Base-by-base conservation (phyloP, 768 basidiomycete genomes). In the Neoboletus subvelutipes region DNA sequence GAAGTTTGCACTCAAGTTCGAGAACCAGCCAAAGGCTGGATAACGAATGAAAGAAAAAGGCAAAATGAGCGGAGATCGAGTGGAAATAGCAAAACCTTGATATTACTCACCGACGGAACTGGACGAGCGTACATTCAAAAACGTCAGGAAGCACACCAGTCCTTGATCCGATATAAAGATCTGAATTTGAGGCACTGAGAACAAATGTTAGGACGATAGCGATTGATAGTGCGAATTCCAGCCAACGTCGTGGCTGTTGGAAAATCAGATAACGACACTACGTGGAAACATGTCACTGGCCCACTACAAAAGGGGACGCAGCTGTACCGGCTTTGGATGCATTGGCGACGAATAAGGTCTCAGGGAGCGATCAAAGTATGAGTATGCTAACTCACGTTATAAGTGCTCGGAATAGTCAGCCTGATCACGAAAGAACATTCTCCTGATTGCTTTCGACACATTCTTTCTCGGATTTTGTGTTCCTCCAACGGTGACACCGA, bases 101-200 rank as follows among this genome's bases (percentile, higher is more conserved):
- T 34, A 6, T 20, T 40, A 11, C 46, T 62, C 54, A 83, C 82
- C 83, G 72, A 79, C 77, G 8, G 79, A 78, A 61, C 79, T 76
- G 3, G 80, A 80, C 0, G 77, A 73, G 10, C 69, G 74, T 33
- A 82, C 80, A 53, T 84, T 84, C 52, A 85, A 73, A 73, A 81
- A 88, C 1, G 83, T 84, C 28, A 87, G 73, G 24, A 70, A 72
- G 63, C 84, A 84, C 70, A 87, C 83, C 5, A 69, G 55, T 77
- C 54, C 82, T 76, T 37, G 78, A 77, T 39, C 73, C 73, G 9
- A 80, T 80, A 63, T 80, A 86, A 45, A 87, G 71, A 69, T 88
- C 87, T 17, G 81, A 83, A 67, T 86, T 87, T 20, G 85, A 64
- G 52, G 60, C 57, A 53, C 68, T 57, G 26, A 42, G 57, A 4